phyloP scores from a whole-genome alignment of 2,329 filamentous ascomycete species.

The Xylariaceae sp. region DNA sequence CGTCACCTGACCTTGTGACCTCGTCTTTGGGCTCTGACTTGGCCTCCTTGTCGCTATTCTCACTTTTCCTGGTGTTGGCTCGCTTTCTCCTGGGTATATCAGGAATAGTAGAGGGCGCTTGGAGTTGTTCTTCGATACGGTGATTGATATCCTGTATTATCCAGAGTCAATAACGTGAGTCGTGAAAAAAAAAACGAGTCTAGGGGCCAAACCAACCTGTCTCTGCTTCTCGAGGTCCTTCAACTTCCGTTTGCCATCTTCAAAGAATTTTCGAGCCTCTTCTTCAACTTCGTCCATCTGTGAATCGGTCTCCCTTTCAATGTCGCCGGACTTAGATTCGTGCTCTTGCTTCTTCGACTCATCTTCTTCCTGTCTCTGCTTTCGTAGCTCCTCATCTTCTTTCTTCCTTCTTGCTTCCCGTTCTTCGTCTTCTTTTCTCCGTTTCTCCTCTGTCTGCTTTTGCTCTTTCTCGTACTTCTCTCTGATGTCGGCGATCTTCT shows the following conservation, averaged over 20 bases:
- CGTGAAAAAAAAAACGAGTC: too few relatives aligned
- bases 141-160: constrained; percentile 40
- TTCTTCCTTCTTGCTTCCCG: constrained; percentile 32
- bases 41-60: too few relatives aligned
- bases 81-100: neutral
- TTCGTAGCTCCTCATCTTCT: constrained; percentile 37
- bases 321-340: constrained; percentile 26
- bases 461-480: constrained; percentile 30
- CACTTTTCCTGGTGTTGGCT: neutral
- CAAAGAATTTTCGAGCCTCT: constrained; percentile 27
- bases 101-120: constrained; percentile 3
- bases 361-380: constrained; percentile 31
- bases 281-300: constrained; percentile 36
- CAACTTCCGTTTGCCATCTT: constrained; percentile 34
- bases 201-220: constrained; percentile 23
- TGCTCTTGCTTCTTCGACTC: constrained; percentile 29
- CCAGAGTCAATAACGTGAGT: neutral
- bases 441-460: constrained; percentile 34
- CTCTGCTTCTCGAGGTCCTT: constrained; percentile 35
- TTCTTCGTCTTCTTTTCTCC: constrained; percentile 43
- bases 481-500: constrained; percentile 30
- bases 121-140: constrained; percentile 41
- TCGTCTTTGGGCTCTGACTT: too few relatives aligned
- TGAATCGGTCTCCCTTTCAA: constrained; percentile 37
- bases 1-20: too few relatives aligned